Percentiles rank a stretch among this genome's conserved stretches.
Evolutionary conservation across 2,329 filamentous ascomycete genomes (phyloP).

Genomic region (Dothideomycetes sp.): DNA sequence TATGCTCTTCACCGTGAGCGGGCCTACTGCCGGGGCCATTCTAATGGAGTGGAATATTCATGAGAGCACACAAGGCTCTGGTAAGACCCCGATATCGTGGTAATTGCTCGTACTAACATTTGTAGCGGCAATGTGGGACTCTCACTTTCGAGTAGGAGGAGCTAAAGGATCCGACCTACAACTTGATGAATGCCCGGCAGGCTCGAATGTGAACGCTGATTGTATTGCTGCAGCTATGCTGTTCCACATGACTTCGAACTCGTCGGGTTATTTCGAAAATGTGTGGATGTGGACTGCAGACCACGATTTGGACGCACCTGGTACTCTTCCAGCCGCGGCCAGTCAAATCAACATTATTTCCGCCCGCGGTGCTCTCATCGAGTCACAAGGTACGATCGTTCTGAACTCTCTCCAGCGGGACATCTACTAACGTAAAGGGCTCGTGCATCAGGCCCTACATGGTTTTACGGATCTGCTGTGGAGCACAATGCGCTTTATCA

Average conservation of each 20-base stretch:
- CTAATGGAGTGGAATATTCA: constrained; percentile 43
- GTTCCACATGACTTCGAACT: constrained; percentile 37
- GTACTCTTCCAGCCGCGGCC: constrained; percentile 14
- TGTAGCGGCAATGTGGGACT: constrained; percentile 30
- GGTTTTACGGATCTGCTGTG: constrained; percentile 41
- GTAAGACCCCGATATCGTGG: background rate
- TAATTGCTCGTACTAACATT: background rate
- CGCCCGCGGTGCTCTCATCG: constrained; percentile 36
- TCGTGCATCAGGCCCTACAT: constrained; percentile 38
- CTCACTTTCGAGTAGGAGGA: constrained; percentile 26
- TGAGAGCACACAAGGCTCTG: constrained; percentile 31
- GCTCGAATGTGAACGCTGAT: constrained; percentile 1
- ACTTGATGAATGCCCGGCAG: constrained; percentile 25
- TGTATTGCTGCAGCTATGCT: constrained; percentile 26
- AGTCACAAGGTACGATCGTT: constrained; percentile 1
- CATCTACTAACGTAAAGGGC: no score
- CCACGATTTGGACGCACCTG: constrained; percentile 37
- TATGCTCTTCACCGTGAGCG: constrained; percentile 40
- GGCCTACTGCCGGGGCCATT: constrained; percentile 32
- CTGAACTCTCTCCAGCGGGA: no score
- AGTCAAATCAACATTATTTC: constrained; percentile 30
- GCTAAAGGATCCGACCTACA: constrained; percentile 18
- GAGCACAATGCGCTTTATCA: constrained; percentile 46
- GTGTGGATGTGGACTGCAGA: constrained; percentile 45
- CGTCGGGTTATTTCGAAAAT: constrained; percentile 44